Base-by-base conservation (phyloP, 768 basidiomycete species). In the Filobasidium floriforme region DNA sequence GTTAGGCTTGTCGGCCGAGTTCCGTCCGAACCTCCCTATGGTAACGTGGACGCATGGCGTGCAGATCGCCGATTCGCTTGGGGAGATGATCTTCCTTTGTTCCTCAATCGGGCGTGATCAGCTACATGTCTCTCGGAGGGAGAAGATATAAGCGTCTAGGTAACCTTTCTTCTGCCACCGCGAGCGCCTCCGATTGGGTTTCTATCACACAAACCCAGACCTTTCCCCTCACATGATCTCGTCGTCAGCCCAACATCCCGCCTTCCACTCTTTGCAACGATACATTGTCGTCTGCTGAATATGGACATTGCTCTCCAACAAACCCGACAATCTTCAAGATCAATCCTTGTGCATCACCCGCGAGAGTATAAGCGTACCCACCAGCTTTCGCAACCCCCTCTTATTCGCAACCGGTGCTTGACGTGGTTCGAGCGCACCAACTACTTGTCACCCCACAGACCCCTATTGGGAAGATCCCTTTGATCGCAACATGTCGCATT, bases 341-440 rank as follows among this genome's bases (percentile, higher is more conserved):
- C 26, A n/a, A 29, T 11, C 26, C 19, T 37, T 41, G 41, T 41
- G 29, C 19, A 44, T 37, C 61, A 32, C 18, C 15, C 32, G 41
- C 22, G 19, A 28, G 24, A 60, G 29, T 18, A 41, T n/a, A 12
- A 44, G 7, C 18, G 18, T 19, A 10, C 15, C 19, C 26, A n/a
- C 15, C 41, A 41, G 41, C 12, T 65, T 44, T 40, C 41, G 19
- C 22, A 60, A 43, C 24, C 24, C 15, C 18, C 44, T 60, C 64
- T 57, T 14, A 57, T 57, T n/a, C 29, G 22, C 54, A 57, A 57
- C n/a, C 54, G 54, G 18, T 57, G 22, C 15, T 57, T 57, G 54
- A 65, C 57, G n/a, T 65, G 59, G 44, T 44, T 44, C 43, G 64
- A 65, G 41, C 64, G 64, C 15, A 65, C 64, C 59, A 65, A 60